A percentile compares a stretch with the other conserved stretches of the same genome.
Conservation (phyloP, 1,284 basidiomycete species). For the Trichosporon sp. region DNA sequence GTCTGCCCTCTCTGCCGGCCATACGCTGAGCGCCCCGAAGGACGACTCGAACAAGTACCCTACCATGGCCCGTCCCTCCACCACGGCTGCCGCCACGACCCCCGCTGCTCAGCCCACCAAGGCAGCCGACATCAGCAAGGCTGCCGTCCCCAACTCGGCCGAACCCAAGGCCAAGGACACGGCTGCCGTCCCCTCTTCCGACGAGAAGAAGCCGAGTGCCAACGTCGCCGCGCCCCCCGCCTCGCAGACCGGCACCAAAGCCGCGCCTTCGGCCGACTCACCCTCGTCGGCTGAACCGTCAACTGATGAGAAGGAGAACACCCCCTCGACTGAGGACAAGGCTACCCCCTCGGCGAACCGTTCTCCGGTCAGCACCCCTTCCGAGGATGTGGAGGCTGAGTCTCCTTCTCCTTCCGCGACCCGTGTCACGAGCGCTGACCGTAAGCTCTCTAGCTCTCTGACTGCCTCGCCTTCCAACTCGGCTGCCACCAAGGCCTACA, state of each 20-base stretch:
- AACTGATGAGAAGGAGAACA: background rate
- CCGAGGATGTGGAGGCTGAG: background rate
- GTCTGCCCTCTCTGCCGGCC: background rate
- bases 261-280: background rate
- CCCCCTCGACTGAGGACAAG: conserved; percentile 5
- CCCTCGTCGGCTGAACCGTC: background rate
- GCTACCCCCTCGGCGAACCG: background rate
- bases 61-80: background rate
- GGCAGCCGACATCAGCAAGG: background rate
- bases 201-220: conserved; percentile 5
- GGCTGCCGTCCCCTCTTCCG: background rate
- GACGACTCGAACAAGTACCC: conserved; percentile 11
- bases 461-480: conserved; percentile 3
- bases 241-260: background rate
- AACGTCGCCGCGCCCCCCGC: background rate
- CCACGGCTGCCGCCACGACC: conserved; percentile 3
- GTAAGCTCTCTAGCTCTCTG: conserved; percentile 12
- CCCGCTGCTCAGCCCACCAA: background rate
- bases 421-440: conserved; percentile 13
- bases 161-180: background rate
- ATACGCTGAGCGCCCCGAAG: background rate
- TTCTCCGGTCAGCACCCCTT: conserved; percentile 16
- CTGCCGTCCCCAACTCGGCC: background rate
- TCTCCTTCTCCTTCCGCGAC: conserved; percentile 2
- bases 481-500: background rate